Evolutionary conservation across 2,329 filamentous ascomycete species (phyloP), one percentile per base, ranked within the genome.

Genomic region (Ceratocystis huliohia): DNA sequence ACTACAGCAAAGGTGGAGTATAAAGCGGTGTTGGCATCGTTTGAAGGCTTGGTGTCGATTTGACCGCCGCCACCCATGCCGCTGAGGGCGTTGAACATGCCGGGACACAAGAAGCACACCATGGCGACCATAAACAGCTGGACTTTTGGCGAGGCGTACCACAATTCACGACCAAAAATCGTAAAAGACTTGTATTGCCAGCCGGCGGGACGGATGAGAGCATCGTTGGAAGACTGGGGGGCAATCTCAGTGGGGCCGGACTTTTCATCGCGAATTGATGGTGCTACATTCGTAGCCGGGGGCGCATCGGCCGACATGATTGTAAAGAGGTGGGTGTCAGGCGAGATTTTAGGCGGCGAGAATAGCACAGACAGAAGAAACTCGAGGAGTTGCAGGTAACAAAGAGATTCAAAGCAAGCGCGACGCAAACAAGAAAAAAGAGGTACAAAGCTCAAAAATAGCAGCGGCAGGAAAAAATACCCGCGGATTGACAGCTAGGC

Each of bases 121-220:
- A 78, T 70, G 20, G 77, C 76, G 66, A 91, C 87, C 79, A 91
- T 82, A 69, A 88, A 71, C 45, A 92, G 80, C 76, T 92, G 88
- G 61, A 85, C 75, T 72, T 85, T 83, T 13, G 88, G 88, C 67
- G 88, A 89, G 25, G 88, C 88, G 74, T 88, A 91, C 81, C 85
- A 89, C 6, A 87, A 68, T 70, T 81, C 80, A 67, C 76, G 75
- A 63, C 78, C 76, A 20, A 81, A 80, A 66, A 90, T 68, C 66
- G 78, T 81, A 72, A 84, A 72, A 62, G 80, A 78, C 72, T 82
- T 84, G 79, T 91, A 90, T 76, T 85, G 86, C 87, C 87, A 90
- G 69, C 82, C 81, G 2, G 70, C 53, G 1, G 82, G 81, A 37
- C 78, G 79, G 53, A 70, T 66, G 44, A 61, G 70, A 62, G 69